Evolutionary conservation across 148 eudicot species (phyloP).

Genomic region (Mesembryanthemum crystallinum): DNA sequence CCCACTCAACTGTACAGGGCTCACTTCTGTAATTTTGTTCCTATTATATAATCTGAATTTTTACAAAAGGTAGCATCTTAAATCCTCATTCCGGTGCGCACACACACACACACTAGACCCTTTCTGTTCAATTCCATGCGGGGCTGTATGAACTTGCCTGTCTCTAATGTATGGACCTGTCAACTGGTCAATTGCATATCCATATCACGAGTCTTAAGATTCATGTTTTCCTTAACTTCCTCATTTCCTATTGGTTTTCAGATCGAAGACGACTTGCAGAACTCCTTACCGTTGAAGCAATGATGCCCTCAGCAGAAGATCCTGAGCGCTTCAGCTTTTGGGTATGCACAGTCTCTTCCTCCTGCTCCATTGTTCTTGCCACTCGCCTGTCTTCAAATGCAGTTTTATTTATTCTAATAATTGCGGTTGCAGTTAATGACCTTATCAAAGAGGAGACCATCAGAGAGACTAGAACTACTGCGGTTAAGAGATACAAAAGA

Average conservation of each 20-base stretch:
- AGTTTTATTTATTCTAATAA: slow-evolving; percentile 7
- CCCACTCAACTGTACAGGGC: no score
- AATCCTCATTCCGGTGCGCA: no score
- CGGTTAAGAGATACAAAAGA: slow-evolving; percentile 73
- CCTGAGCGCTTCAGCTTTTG: slow-evolving; percentile 97
- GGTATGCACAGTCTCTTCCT: slow-evolving; percentile 45
- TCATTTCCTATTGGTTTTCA: slow-evolving; percentile 28
- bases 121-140: no score
- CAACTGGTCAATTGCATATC: background rate
- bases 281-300: slow-evolving; percentile 71
- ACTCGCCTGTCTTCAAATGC: slow-evolving; percentile 5
- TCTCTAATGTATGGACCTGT: no score
- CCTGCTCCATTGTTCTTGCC: background rate
- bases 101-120: no score
- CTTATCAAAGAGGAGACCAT: slow-evolving; percentile 65
- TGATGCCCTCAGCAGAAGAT: slow-evolving; percentile 74
- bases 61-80: background rate
- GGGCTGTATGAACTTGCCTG: no score
- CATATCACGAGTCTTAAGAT: background rate
- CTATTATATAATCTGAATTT: background rate
- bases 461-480: slow-evolving; percentile 78
- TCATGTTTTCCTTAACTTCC: background rate
- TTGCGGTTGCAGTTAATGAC: slow-evolving; percentile 60
- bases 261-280: slow-evolving; percentile 73
- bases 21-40: no score